Evolutionary conservation across 805 yeast species (phyloP), one percentile per base, ranked within the genome.

Genomic region (Saturnispora hagleri): DNA sequence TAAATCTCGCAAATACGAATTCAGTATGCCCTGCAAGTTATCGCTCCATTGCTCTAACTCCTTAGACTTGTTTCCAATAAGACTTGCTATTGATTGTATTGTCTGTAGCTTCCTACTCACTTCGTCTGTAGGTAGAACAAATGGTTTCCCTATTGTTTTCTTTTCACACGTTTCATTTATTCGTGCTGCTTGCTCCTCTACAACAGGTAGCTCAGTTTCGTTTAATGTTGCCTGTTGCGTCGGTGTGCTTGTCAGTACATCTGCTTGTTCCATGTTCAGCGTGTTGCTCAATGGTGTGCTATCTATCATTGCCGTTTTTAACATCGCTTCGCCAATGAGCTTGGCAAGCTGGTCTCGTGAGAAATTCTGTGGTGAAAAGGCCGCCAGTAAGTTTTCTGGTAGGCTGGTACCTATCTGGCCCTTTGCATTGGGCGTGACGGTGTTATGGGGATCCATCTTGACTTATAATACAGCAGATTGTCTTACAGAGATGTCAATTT

Each of bases 1-100:
- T n/a, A 55, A 20, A 36, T 52, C 51, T 17, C 15, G 18, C 2
- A 20, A 18, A 36, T 45, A 50, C 8, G 44, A 42, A 28, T 48
- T 46, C 9, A 50, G 15, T 4, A 38, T 27, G 9, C 43, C 33
- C 1, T 33, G 26, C 15, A 57, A 26, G 4, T 53, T 47, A 20
- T 24, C 34, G 15, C 50, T 33, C 48, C 50, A 57, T 6, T 26
- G 18, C 24, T 36, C 31, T 5, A 50, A n/a, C n/a, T 54, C 49
- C n/a, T 34, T 28, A 5, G 47, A 46, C n/a, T 49, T 48, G 38
- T 51, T 52, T 4, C 58, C 60, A 17, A 54, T 40, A 26, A 48
- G 17, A 2, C 9, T 13, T 35, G 34, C 18, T 13, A 51, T 22
- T 26, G 43, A 47, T 35, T 53, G 52, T 24, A 53, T 51, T n/a